Base-by-base conservation (phyloP, 208 protist genomes). In the Trypanosoma caninum region DNA sequence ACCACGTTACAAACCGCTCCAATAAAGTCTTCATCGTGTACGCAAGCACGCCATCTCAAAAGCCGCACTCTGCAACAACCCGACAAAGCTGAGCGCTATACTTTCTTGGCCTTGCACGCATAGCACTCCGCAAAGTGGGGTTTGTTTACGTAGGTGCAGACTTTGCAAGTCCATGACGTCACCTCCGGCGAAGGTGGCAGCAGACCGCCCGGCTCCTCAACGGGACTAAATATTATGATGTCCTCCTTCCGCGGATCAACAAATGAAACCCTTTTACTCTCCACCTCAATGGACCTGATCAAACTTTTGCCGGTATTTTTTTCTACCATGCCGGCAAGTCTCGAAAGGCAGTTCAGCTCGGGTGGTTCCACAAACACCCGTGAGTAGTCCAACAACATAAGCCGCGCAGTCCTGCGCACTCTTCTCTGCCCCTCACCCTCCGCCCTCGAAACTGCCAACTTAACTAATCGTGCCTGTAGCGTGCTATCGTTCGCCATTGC, bases 301-400 rank as follows among this genome's bases (percentile, higher is more conserved):
- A 95, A 65, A 55, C 63, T 91, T 25, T 78, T 74, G 58, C 72
- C 65, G 3, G 89, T 93, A 10, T 72, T 66, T 50, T 76, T 57
- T 68, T 93, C 89, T 59, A 85, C 87, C 14, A 56, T 50, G 28
- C 63, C 60, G 1, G 73, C 80, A 8, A 95, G 72, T 34, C 45
- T 30, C 2, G 86, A 59, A 10, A 95, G 74, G n/a, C 69, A 67
- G 25, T 59, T 30, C 11, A 95, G 71, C 2, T 82, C 73, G 3
- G 56, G 41, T 38, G 90, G 83, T 55, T 92, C 85, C 25, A 75
- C 77, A 54, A 95, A 95, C 61, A 91, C 83, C 41, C 89, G 85
- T 0, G 84, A 91, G 65, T 89, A 95, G 68, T 95, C 85, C 33
- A 95, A 70, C 25, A 95, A 42, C 13, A 80, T 87, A 42, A 93